Base-by-base conservation (phyloP, 164 flowering plant species). In the Vitis riparia region DNA sequence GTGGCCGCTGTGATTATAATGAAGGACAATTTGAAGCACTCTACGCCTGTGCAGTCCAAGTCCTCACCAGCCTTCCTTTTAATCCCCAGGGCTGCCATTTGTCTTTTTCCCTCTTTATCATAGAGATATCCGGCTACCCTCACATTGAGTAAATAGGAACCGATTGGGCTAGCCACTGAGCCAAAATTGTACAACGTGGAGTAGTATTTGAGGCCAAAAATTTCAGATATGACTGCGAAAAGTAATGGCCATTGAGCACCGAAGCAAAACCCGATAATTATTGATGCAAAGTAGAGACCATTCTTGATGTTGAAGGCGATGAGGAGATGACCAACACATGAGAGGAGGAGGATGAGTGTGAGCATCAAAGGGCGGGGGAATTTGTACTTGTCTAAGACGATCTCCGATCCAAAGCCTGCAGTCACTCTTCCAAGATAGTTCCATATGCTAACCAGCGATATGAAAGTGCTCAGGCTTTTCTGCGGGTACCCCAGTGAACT, bases 201-300 rank as follows among this genome's bases (percentile, higher is more conserved):
- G 65, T 79, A 85, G 71, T 85, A 79, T 48, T 79, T 83, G 27
- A 83, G 75, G 1, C 88, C 88, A 16, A 82, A 85, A 10, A 85
- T 62, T 55, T 85, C 88, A 0, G 88, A 85, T 7, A 85, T 81
- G 47, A 83, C 5, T 83, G 3, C 86, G 48, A 77, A 83, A 17
- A 85, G 67, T 29, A 85, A 16, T 16, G 88, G 86, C 85, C 86
- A 85, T 66, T 85, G 88, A 9, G 88, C 86, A 0, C 86, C 86
- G 50, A 81, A 80, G 61, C 83, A 85, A 29, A 85, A 85, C 16
- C 88, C 85, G 52, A 78, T 79, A 11, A 85, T 68, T 14, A 83
- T 61, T 1, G 88, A 85, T 1, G 88, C 84, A 0, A 73, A 23
- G 55, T 85, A 85, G 1, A 85, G 79, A 1, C 81, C 79, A 47